Base-by-base conservation (phyloP, 2,329 filamentous ascomycete species). In the Alternaria viburni region DNA sequence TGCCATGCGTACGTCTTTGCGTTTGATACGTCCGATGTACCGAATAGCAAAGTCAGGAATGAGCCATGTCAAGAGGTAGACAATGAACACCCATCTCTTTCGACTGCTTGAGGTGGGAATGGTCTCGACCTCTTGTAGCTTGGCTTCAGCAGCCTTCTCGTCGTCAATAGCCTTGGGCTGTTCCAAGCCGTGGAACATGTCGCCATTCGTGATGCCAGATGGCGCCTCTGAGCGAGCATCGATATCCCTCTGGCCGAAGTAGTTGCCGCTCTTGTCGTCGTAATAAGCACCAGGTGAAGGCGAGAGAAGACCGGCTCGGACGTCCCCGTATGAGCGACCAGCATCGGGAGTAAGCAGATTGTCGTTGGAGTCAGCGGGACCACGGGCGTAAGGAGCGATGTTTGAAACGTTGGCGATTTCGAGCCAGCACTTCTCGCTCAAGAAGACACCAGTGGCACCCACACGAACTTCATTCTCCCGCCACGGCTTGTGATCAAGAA, bases 111-210 rank as follows among this genome's bases (percentile, higher is more conserved):
- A 95, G 64, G 92, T 88, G 49, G 88, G 88, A 67, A 90, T 88
- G 74, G 94, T 92, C 68, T 99, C 96, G 3, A 99, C 92, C 80
- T 97, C 95, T 63, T 92, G 89, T 81, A 97, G 88, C 15, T 92
- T 89, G 80, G 95, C 93, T 70, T 97, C 93, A 69, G 97, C 97
- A 65, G 93, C 93, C 70, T 97, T 95, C 81, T 98, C 95, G 0
- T 95, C 95, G 0, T 95, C 93, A 88, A 99, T 93, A 77, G 97
- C 92, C 77, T 96, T 92, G 67, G 93, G 89, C 7, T 95, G 97
- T 71, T 98, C 95, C 8, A 98, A 86, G 74, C 97, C 97, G 75
- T 93, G 93, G 86, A 99, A 99, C 95, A 99, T 97, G 78, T 99
- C 96, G 8, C 96, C 68, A 57, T 88, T 92, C 51, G 94, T 92